Percentiles rank a stretch among this genome's conserved stretches.
Conservation (phyloP, 2,329 filamentous ascomycete genomes). For the Teratosphaeriaceae sp. region DNA sequence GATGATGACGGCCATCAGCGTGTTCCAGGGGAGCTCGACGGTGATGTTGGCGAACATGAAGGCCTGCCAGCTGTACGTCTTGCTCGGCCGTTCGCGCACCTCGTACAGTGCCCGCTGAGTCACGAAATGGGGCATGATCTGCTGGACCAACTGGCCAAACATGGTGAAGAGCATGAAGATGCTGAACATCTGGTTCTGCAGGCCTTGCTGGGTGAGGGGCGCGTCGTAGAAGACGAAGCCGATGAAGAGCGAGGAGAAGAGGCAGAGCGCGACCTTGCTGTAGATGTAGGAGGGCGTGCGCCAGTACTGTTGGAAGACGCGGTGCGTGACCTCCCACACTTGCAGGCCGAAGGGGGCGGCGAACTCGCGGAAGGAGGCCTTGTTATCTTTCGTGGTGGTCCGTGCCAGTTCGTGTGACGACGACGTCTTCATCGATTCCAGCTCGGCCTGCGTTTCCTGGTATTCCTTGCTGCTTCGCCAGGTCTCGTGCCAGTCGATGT, state of each 20-base stretch:
- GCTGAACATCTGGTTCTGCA: slow-evolving; percentile 81
- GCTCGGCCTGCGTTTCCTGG: slow-evolving; percentile 37
- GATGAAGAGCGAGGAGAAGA: slow-evolving; percentile 64
- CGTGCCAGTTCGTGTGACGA: slow-evolving; percentile 34
- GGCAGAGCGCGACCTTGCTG: slow-evolving; percentile 65
- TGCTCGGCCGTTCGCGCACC: slow-evolving; percentile 75
- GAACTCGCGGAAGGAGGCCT: slow-evolving; percentile 65
- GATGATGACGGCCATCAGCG: slow-evolving; percentile 67
- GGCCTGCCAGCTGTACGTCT: slow-evolving; percentile 77
- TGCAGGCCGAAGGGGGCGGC: slow-evolving; percentile 68
- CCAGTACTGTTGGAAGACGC: slow-evolving; percentile 90
- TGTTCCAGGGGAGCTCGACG: slow-evolving; percentile 81
- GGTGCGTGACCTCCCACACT: slow-evolving; percentile 58
- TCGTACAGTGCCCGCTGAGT: slow-evolving; percentile 77
- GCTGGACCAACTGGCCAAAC: slow-evolving; percentile 72
- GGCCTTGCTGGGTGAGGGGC: slow-evolving; percentile 64
- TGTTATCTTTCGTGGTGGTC: slow-evolving; percentile 36
- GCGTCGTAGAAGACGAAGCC: slow-evolving; percentile 59
- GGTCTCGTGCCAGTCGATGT: slow-evolving; percentile 44
- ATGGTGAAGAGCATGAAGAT: slow-evolving; percentile 78
- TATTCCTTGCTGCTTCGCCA: slow-evolving; percentile 46
- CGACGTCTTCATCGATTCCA: slow-evolving; percentile 39
- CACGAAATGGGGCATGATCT: slow-evolving; percentile 82
- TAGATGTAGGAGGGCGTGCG: slow-evolving; percentile 85
- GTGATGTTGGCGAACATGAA: slow-evolving; percentile 80